Conservation (phyloP, 768 basidiomycete genomes). For the Mycena kentingensis region DNA sequence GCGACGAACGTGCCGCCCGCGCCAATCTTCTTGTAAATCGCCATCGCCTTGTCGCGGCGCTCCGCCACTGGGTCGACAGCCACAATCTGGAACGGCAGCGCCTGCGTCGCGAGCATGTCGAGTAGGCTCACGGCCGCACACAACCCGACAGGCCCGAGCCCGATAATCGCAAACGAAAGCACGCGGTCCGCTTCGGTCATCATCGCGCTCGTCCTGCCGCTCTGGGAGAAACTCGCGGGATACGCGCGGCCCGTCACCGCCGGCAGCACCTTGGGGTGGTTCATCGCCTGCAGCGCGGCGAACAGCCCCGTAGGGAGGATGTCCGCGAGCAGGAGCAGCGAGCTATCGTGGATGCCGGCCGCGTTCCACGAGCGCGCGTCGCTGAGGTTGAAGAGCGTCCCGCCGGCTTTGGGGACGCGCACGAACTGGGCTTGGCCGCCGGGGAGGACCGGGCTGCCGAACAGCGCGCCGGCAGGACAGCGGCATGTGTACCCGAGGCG, state of each 20-base stretch:
- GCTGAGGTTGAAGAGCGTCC: slow-evolving; percentile 68
- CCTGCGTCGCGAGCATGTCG: slow-evolving; percentile 52
- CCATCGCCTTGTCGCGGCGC: slow-evolving; percentile 60
- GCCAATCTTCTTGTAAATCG: slow-evolving; percentile 55
- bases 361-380: slow-evolving; percentile 49
- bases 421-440: slow-evolving; percentile 83
- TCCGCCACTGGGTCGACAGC: slow-evolving; percentile 63
- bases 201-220: slow-evolving; percentile 33
- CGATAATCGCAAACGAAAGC: slow-evolving; percentile 67
- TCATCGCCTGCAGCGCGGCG: slow-evolving; percentile 69
- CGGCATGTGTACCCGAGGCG: slow-evolving; percentile 73
- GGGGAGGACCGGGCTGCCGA: slow-evolving; percentile 66
- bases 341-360: slow-evolving; percentile 56
- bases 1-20: slow-evolving; percentile 51
- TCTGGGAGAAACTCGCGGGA: slow-evolving; percentile 47
- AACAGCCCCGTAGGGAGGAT: slow-evolving; percentile 82
- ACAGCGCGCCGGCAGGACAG: slow-evolving; percentile 60
- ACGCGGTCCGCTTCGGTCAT: slow-evolving; percentile 49
- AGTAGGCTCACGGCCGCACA: slow-evolving; percentile 67
- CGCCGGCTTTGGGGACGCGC: slow-evolving; percentile 78
- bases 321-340: slow-evolving; percentile 72
- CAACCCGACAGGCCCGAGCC: slow-evolving; percentile 79
- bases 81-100: slow-evolving; percentile 55
- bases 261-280: slow-evolving; percentile 70
- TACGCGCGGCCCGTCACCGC: slow-evolving; percentile 61